Conservation (phyloP, 176 grass and related monocot genomes). For the Lolium rigidum region DNA sequence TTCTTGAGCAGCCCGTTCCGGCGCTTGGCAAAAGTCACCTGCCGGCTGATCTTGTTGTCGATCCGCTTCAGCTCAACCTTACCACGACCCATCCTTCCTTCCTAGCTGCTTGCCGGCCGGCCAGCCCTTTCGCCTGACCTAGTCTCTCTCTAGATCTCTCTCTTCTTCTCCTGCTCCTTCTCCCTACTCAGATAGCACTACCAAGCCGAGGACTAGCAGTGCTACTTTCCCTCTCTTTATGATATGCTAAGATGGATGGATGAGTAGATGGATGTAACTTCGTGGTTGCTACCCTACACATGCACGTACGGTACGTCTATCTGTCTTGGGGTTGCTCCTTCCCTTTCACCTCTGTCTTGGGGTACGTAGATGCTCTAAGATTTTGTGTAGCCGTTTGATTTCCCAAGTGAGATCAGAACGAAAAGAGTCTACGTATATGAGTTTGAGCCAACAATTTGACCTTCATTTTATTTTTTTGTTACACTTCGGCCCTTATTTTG, state of each 20-base stretch:
- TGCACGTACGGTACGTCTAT: background rate
- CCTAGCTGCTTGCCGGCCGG: background rate
- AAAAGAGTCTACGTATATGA: no score
- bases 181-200: slow-evolving; percentile 17
- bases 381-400: no score
- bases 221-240: slow-evolving; percentile 18
- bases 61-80: slow-evolving; percentile 77
- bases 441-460: no score
- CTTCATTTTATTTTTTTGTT: no score
- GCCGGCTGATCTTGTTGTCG: slow-evolving; percentile 95
- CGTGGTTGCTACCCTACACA: background rate
- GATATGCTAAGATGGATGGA: background rate
- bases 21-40: slow-evolving; percentile 93
- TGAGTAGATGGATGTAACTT: background rate
- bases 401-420: no score
- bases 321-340: background rate
- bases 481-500: no score
- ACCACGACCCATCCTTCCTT: slow-evolving; percentile 43
- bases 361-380: no score
- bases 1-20: slow-evolving; percentile 92
- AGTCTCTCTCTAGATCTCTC: background rate
- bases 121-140: background rate
- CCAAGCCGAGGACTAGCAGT: background rate
- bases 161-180: slow-evolving; percentile 7
- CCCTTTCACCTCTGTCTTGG: background rate